Evolutionary conservation across 352 stramenopile genomes (phyloP), one percentile per base, ranked within the genome.

Genomic region (Phytopythium mirpurense): DNA sequence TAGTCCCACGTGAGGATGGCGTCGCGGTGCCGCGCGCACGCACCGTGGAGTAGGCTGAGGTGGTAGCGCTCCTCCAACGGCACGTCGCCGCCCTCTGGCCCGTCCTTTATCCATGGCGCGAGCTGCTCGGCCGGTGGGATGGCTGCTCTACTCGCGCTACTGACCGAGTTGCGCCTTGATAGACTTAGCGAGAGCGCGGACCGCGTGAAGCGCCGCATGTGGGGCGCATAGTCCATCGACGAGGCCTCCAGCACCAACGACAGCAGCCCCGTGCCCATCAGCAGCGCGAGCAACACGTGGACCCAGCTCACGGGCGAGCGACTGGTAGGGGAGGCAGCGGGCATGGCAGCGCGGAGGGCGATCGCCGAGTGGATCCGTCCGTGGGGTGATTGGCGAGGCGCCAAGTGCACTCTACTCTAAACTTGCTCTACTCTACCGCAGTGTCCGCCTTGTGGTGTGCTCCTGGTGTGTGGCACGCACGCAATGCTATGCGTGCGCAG

Each of bases 1-100:
- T 69, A 72, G 21, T 60, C 41, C 71, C 68, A 86, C 26, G 68
- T 65, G n/a, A 88, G 63, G 26, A 81, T 74, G 16, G 63, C 74
- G 36, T 81, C 72, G 2, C 62, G 63, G 55, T 77, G 32, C n/a
- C 31, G 15, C n/a, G 69, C 61, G 43, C 77, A 88, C 19, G 68
- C 70, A 2, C 55, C 60, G 12, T 88, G 77, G 31, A 88, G 50
- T 16, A 75, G 37, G 53, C 70, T 83, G 45, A 88, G 54, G 40
- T 88, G 74, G 18, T 73, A 58, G 12, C 70, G 52, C 24, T 84
- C 72, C 14, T 50, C 56, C 10, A 56, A 29, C 7, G 66, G 47
- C 45, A 79, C 66, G n/a, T 68, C 48, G 23, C 23, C 35, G 1
- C 23, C 42, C 0, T 56, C 59, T 15, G 47, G 62, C 19, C 21